Evolutionary conservation across 768 basidiomycete genomes (phyloP), one percentile per base, ranked within the genome.

Genomic region (Mrakia hoshinonis): DNA sequence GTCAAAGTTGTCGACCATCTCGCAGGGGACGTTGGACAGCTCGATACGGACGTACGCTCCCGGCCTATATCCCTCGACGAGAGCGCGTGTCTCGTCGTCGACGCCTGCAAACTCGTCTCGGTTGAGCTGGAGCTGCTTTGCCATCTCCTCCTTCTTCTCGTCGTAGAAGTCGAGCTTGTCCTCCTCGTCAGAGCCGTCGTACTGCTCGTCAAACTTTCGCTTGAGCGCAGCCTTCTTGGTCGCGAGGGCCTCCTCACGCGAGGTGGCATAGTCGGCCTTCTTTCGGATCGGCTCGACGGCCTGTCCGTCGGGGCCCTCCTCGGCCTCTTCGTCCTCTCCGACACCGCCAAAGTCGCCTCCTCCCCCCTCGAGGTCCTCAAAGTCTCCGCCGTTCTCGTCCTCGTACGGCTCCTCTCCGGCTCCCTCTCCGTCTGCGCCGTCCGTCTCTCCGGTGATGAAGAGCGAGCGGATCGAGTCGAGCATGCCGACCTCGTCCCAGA

Each of bases 191-290:
- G 90, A 88, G 74, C 93, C 91, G 78, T 96, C 92, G 79, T 97
- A 97, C 80, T 95, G 89, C 76, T 92, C 91, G 80, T 99, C 91
- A 78, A 99, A 99, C 79, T 95, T 94, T 74, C 87, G 87, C 80
- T 96, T 96, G 72, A 97, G 84, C 2, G 84, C 86, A 75, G 90
- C 91, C 81, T 97, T 97, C 82, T 95, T 97, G 38, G 85, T 84
- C 11, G 89, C 86, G 46, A 97, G 86, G 2, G 79, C 77, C 1
- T 84, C 82, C 9, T 77, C 38, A 70, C 78, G 73, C 63, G 78
- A 75, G 55, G 76, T 75, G 73, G 80, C 76, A 72, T 77, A 75
- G 54, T 78, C 76, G 15, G 75, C 75, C 22, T 72, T 76, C 36
- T 63, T 72, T 15, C 82, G 81, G 58, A 61, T 61, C 3, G 58